Conservation (phyloP, 129 eudicot genomes). For the Daucus carota region DNA sequence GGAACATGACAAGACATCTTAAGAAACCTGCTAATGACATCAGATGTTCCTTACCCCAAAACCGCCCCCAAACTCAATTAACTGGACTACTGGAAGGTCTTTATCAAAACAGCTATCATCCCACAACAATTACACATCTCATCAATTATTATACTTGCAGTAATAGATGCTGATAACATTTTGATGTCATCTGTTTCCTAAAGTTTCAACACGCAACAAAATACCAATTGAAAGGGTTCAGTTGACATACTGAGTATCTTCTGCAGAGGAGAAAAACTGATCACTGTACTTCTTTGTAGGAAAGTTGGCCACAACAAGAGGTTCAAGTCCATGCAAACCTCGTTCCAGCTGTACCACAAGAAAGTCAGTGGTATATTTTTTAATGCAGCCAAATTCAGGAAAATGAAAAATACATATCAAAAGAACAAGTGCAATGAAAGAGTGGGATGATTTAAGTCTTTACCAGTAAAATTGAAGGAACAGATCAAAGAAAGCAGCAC, state of each 20-base stretch:
- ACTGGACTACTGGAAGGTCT: background rate
- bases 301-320: conserved; percentile 59
- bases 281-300: conserved; percentile 79
- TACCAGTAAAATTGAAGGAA: conserved; percentile 2
- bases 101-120: background rate
- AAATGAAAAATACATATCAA: background rate
- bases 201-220: background rate
- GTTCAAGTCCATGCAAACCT: conserved; percentile 74
- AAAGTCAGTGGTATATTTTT: background rate
- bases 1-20: background rate
- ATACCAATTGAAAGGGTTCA: background rate
- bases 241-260: conserved; percentile 71
- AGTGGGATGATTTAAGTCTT: background rate
- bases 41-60: background rate
- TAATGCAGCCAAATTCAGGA: background rate
- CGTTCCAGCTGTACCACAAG: conserved; percentile 61
- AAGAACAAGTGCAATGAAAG: background rate
- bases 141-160: too few relatives aligned
- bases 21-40: background rate
- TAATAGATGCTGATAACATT: background rate
- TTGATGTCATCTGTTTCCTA: background rate
- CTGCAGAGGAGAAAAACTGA: conserved; percentile 44
- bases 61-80: background rate
- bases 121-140: too few relatives aligned
- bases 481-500: conserved; percentile 15